A percentile compares a stretch with the other conserved stretches of the same genome.
These are phyloP conservation scores for Vitis labrusca DNA, from an alignment of 164 flowering plant species.

Conservation along the genomic window DNA sequence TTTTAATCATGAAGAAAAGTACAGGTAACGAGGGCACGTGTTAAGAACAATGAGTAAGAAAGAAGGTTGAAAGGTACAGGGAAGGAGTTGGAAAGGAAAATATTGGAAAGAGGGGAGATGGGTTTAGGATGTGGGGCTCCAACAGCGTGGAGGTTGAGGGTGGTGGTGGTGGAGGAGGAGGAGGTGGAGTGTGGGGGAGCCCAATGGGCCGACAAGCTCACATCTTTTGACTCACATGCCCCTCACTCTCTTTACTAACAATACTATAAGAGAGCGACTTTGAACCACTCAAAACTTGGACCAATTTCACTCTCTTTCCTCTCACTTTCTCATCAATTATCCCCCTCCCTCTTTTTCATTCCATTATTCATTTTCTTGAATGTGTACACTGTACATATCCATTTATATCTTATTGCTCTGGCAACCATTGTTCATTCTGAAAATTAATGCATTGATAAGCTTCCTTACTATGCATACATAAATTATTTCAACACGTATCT, in stretches of 20 bases:
- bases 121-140: neutral
- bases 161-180: neutral
- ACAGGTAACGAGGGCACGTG: too few species aligned
- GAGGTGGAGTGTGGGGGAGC: slow-evolving; percentile 10
- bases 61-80: neutral
- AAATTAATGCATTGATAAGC: too few species aligned
- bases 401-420: too few species aligned
- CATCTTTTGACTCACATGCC: slow-evolving; percentile 17
- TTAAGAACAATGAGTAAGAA: too few species aligned
- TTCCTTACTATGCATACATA: too few species aligned
- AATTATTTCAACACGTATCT: too few species aligned
- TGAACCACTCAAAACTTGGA: slow-evolving; percentile 4
- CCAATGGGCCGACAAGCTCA: slow-evolving; percentile 17
- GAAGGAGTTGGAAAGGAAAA: neutral
- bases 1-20: too few species aligned
- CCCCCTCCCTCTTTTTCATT: neutral
- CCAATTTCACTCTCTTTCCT: neutral
- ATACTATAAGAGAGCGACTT: neutral
- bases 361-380: too few species aligned
- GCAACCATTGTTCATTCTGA: too few species aligned
- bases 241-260: slow-evolving; percentile 4
- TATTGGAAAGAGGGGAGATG: neutral
- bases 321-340: neutral
- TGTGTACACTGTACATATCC: too few species aligned
- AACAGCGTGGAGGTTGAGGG: neutral